These are phyloP conservation scores for Penicillium angulare DNA, from an alignment of 495 filamentous ascomycete species.

Conservation along the genomic window DNA sequence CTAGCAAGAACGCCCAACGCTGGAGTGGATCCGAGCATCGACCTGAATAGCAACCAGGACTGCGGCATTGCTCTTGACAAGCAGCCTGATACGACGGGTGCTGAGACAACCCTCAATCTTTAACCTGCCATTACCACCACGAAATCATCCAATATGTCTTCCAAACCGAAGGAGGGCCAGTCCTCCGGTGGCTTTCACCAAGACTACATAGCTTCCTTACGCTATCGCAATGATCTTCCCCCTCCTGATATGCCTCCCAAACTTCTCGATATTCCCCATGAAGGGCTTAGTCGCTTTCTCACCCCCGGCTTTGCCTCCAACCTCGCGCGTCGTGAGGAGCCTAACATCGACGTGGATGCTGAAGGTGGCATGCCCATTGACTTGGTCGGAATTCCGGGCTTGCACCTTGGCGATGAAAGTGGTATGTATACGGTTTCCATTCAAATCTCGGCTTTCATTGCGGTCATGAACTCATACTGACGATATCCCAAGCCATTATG, in stretches of 20 bases:
- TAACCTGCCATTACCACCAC: no score
- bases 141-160: constrained; percentile 20
- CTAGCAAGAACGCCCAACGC: no score
- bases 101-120: not conserved
- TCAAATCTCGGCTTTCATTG: not conserved
- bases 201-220: constrained; percentile 92
- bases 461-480: no score
- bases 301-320: constrained; percentile 83
- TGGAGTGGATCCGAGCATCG: no score
- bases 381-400: constrained; percentile 86
- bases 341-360: constrained; percentile 95
- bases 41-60: no score
- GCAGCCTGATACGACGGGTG: no score
- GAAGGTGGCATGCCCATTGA: constrained; percentile 98
- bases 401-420: constrained; percentile 94
- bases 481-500: constrained; percentile 64
- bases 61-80: no score
- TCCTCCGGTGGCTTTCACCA: constrained; percentile 73
- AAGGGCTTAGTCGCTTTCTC: constrained; percentile 84
- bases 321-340: constrained; percentile 82
- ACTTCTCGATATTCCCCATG: constrained; percentile 92
- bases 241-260: constrained; percentile 92
- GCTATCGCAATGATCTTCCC: constrained; percentile 92
- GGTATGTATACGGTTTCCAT: constrained; percentile 55
- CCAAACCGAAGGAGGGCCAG: constrained; percentile 42